Evolutionary conservation across 2,329 filamentous ascomycete species (phyloP), one percentile per base, ranked within the genome.

Genomic region (Penicillium sp.): DNA sequence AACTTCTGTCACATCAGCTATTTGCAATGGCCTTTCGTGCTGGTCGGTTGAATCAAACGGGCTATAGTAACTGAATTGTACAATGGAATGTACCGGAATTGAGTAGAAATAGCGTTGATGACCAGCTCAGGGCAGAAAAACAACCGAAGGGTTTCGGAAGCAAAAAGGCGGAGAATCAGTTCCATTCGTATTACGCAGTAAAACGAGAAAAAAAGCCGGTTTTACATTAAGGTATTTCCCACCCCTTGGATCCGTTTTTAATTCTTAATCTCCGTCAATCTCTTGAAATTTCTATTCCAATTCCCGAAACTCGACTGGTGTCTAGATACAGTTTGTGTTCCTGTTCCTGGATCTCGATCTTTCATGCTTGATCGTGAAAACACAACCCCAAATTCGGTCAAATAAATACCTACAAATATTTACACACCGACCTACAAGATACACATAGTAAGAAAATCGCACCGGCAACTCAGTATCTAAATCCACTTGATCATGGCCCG

Each of bases 401-500:
- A 2, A 39, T 19, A 22, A 13, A 22, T 41, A 41, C 19, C 39
- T 39, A 39, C 27, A 29, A 29, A 29, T 29, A 29, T 11, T 11
- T 29, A 29, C 8, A 11, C 6, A 41, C 39, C 39, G 19, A 31
- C 26, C n/a, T 31, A 31, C 45, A 47, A 10, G n/a, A 19, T 47
- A 29, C 45, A 31, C 19, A 8, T 35, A 33, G 10, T 49, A 26
- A 27, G 39, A 33, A 10, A 7, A 2, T 41, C 19, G 19, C 39
- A 41, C 39, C 22, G 7, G 22, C 33, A 52, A 52, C 14, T 16
- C 27, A 45, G 16, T 29, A 33, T 27, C n/a, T 5, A 52, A 41
- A 19, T 22, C 39, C 39, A 48, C 31, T 48, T 31, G 49, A 62
- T 33, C 53, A 73, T 76, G 74, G 61, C 72, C 70, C 69, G 71